phyloP scores from a whole-genome alignment of 108 stramenopile species.

The Craspedostauros australis region DNA sequence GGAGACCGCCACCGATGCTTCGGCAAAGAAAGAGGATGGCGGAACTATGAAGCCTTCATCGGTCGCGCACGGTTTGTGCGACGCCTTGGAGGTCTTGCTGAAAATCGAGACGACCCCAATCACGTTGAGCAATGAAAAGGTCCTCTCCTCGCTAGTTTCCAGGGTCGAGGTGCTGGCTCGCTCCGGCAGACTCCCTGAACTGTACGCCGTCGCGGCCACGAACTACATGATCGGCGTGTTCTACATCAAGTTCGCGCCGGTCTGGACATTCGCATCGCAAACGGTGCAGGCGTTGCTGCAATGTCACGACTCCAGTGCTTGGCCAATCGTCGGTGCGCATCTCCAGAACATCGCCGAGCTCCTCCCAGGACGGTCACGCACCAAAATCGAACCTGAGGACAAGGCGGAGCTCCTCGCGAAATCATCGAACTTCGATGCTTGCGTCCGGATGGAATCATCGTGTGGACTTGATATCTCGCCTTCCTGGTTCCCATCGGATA shows the following conservation, averaged over 20 bases:
- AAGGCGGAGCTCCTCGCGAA: too few species aligned
- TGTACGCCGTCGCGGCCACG: constrained; percentile 68
- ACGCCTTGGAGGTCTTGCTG: constrained; percentile 49
- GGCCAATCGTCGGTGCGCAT: constrained; percentile 48
- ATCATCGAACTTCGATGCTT: too few species aligned
- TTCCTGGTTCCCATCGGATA: too few species aligned
- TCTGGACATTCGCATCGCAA: constrained; percentile 58
- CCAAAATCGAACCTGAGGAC: too few species aligned
- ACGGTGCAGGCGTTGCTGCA: constrained; percentile 44
- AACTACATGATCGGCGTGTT: constrained; percentile 76
- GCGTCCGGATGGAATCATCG: too few species aligned
- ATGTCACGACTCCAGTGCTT: constrained; percentile 40
- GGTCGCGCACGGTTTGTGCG: constrained; percentile 36
- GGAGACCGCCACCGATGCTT: not conserved
- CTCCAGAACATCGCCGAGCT: too few species aligned
- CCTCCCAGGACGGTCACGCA: too few species aligned
- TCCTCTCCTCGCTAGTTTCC: constrained; percentile 37
- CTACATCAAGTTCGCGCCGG: constrained; percentile 70
- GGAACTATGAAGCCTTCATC: not conserved
- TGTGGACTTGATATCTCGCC: too few species aligned
- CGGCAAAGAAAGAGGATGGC: not conserved
- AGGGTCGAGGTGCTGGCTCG: constrained; percentile 63
- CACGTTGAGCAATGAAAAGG: constrained; percentile 49
- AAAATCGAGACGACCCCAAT: constrained; percentile 59
- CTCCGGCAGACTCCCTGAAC: constrained; percentile 61